Base-by-base conservation (phyloP, 2,329 filamentous ascomycete genomes). In the Xylariaceae sp. region DNA sequence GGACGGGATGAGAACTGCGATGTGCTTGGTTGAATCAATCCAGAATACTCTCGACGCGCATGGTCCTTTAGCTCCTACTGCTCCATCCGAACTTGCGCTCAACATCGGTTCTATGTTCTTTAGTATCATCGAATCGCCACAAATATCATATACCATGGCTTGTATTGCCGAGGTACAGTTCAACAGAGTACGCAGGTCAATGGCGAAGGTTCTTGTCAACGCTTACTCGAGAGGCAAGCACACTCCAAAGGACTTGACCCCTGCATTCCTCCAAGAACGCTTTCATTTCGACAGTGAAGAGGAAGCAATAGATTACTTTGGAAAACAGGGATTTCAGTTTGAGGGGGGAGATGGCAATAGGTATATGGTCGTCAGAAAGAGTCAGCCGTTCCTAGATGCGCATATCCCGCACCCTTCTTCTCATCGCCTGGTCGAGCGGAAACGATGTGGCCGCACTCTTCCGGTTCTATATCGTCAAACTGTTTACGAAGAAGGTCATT, bases 161-260 rank as follows among this genome's bases (percentile, higher is more conserved):
- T 85, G 81, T 51, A 76, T 85, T 45, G 80, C 80, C 6, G 81
- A 85, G 53, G 76, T 81, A n/a, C 79, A 83, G 53, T 83, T 85
- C 43, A 75, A 77, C 31, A 68, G 72, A 28, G 65, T 84, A 24
- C 78, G 81, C 31, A 76, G 78, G 40, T 70, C 73, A 11, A 74
- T 82, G 13, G 57, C 85, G 15, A 71, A 71, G 40, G 72, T 74
- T 13, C 63, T 84, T 17, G 71, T 75, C 38, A 69, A 65, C 41
- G 70, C 75, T 1, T 78, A 81, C 47, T 68, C 74, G 2, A 72
- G 79, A 42, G 75, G 76, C 18, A 71, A 76, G 44, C 74, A 76
- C 38, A 68, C 73, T 4, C 72, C 79, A 2, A 79, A 76, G 49
- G 80, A 84, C 48, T 72, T 83, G 34, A 82, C 78, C 1, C 70